These are phyloP conservation scores for Xylaria nigripes DNA, from an alignment of 495 filamentous ascomycete genomes.

Conservation along the genomic window DNA sequence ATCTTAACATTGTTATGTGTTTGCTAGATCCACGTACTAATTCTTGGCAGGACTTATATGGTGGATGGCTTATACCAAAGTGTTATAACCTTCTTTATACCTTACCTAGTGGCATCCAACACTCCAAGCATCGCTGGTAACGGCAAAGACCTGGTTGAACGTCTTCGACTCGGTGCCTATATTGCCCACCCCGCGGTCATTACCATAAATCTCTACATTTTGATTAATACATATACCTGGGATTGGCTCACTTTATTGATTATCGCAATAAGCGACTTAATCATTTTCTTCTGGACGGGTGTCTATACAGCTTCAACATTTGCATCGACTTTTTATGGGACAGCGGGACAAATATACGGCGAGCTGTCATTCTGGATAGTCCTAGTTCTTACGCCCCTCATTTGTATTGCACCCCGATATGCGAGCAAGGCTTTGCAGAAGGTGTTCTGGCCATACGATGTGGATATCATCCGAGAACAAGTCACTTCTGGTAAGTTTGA, in stretches of 20 bases:
- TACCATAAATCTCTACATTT: conserved; percentile 85
- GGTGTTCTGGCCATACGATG: conserved; percentile 81
- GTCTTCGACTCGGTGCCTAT: conserved; percentile 73
- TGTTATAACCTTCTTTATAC: conserved; percentile 84
- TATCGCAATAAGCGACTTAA: conserved; percentile 67
- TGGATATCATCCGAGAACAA: conserved; percentile 95
- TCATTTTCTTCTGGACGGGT: conserved; percentile 96
- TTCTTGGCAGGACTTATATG: conserved; percentile 73
- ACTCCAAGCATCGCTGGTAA: conserved; percentile 58
- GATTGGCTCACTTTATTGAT: conserved; percentile 89
- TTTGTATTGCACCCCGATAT: conserved; percentile 81
- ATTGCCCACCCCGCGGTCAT: conserved; percentile 71
- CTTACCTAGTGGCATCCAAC: conserved; percentile 65
- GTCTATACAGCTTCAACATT: conserved; percentile 58
- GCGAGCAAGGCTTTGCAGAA: conserved; percentile 81
- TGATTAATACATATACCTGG: conserved; percentile 95
- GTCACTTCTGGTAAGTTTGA: conserved; percentile 71
- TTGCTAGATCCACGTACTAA: conserved; percentile 20
- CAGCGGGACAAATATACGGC: conserved; percentile 70
- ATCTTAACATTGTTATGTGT: conserved; percentile 4
- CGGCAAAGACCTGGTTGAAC: conserved; percentile 66
- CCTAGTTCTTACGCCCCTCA: conserved; percentile 61
- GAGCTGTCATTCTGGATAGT: conserved; percentile 80
- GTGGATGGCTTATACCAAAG: conserved; percentile 91
- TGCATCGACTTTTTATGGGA: conserved; percentile 64